Evolutionary conservation across 192 early-diverging fungal species (phyloP).

Genomic region (Phycomyces blakesleeanus): DNA sequence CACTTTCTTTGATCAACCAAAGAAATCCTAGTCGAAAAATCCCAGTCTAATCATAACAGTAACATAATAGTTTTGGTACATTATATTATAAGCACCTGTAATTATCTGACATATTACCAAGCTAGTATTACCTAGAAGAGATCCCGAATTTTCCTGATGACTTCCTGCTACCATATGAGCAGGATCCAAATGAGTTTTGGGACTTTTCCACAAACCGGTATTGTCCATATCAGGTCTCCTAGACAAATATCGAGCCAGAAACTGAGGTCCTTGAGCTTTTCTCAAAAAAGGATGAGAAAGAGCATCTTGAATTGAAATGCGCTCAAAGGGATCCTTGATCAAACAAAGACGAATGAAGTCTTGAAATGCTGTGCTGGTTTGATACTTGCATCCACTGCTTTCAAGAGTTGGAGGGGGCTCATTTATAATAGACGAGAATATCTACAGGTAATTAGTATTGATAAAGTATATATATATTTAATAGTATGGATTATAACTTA

Average conservation of each 20-base stretch:
- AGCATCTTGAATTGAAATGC: constrained; percentile 11
- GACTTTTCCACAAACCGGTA: not conserved
- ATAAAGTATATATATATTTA: not conserved
- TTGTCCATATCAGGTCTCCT: constrained; percentile 10
- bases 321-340: constrained; percentile 8
- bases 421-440: constrained; percentile 19
- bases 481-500: too few relatives aligned
- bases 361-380: constrained; percentile 1
- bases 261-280: not conserved
- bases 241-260: constrained; percentile 14
- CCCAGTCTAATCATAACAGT: too few relatives aligned
- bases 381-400: not conserved
- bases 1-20: too few relatives aligned
- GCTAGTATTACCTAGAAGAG: not conserved
- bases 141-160: not conserved
- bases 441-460: constrained; percentile 5
- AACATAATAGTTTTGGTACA: too few relatives aligned
- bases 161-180: not conserved
- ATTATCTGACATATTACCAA: too few relatives aligned
- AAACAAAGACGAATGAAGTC: constrained; percentile 25
- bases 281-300: constrained; percentile 25
- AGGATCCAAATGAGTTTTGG: not conserved
- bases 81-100: too few relatives aligned
- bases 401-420: constrained; percentile 15
- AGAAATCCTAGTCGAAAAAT: too few relatives aligned